These are phyloP conservation scores for Ophiostoma australiae DNA, from an alignment of 2,329 filamentous ascomycete species.

Conservation along the genomic window DNA sequence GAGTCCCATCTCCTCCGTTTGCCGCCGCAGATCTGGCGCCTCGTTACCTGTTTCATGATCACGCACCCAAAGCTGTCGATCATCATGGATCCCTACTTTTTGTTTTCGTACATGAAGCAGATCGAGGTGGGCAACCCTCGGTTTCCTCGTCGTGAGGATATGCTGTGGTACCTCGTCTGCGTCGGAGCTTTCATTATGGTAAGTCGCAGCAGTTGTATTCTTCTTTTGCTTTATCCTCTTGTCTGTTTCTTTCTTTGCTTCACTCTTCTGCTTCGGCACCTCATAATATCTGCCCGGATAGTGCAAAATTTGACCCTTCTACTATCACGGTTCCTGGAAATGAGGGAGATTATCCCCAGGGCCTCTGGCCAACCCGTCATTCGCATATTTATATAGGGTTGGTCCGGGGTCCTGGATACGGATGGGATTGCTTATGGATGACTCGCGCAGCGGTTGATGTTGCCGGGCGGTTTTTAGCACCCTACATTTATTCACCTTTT, in stretches of 20 bases:
- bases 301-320: conserved; percentile 52
- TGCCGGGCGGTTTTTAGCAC: conserved; percentile 56
- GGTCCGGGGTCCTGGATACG: conserved; percentile 64
- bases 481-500: conserved; percentile 53
- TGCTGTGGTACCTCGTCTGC: conserved; percentile 75
- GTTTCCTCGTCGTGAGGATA: conserved; percentile 70
- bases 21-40: conserved; percentile 45
- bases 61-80: conserved; percentile 45
- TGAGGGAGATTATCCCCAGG: conserved; percentile 72
- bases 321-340: conserved; percentile 80
- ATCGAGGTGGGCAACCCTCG: conserved; percentile 68
- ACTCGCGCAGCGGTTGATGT: conserved; percentile 55
- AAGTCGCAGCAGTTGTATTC: conserved; percentile 45
- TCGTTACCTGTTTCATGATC: conserved; percentile 42
- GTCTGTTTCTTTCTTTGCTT: not conserved
- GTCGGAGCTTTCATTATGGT: conserved; percentile 69
- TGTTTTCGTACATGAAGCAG: conserved; percentile 72
- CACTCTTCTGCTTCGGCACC: conserved; percentile 32
- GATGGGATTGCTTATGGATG: conserved; percentile 70
- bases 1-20: conserved; percentile 49
- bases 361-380: conserved; percentile 58
- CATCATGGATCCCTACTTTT: conserved; percentile 69
- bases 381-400: conserved; percentile 56
- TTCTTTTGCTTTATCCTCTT: conserved; percentile 24
- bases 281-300: conserved; percentile 75